Percentiles rank a stretch among this genome's conserved stretches.
Conservation (phyloP, 2,329 filamentous ascomycete species). For the Rhytidhysteron rufulum region DNA sequence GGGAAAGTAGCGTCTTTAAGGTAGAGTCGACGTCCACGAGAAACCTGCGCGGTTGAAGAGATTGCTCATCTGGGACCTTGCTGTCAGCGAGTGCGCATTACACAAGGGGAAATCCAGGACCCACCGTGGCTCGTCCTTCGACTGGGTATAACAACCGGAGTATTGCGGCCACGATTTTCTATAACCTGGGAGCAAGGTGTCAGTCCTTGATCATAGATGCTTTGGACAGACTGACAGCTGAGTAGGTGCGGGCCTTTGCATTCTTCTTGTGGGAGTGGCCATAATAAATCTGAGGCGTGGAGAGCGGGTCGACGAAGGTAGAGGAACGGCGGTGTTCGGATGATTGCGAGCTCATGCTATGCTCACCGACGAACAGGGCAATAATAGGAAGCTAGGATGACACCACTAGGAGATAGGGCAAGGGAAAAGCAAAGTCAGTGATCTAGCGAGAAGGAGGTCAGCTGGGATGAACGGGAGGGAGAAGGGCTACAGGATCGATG, state of each 20-base stretch:
- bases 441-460: too few relatives aligned
- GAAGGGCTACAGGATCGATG: too few relatives aligned
- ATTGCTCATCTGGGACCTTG: conserved; percentile 64
- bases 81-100: conserved; percentile 1
- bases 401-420: too few relatives aligned
- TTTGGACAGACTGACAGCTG: conserved; percentile 44
- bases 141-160: conserved; percentile 17
- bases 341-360: conserved; percentile 41
- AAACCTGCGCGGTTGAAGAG: conserved; percentile 69
- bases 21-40: conserved; percentile 83
- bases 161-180: conserved; percentile 29
- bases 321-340: conserved; percentile 34
- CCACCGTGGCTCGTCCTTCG: conserved; percentile 37
- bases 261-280: conserved; percentile 49
- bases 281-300: conserved; percentile 58
- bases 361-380: too few relatives aligned
- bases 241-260: conserved; percentile 51
- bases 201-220: neutral
- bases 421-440: too few relatives aligned
- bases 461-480: too few relatives aligned
- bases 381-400: too few relatives aligned
- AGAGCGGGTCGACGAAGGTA: conserved; percentile 52
- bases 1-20: conserved; percentile 69
- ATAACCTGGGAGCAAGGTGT: conserved; percentile 22
- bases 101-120: conserved; percentile 1